Evolutionary conservation across 176 grass and related monocot genomes (phyloP), one percentile per base, ranked within the genome.

Genomic region (Olyra latifolia): DNA sequence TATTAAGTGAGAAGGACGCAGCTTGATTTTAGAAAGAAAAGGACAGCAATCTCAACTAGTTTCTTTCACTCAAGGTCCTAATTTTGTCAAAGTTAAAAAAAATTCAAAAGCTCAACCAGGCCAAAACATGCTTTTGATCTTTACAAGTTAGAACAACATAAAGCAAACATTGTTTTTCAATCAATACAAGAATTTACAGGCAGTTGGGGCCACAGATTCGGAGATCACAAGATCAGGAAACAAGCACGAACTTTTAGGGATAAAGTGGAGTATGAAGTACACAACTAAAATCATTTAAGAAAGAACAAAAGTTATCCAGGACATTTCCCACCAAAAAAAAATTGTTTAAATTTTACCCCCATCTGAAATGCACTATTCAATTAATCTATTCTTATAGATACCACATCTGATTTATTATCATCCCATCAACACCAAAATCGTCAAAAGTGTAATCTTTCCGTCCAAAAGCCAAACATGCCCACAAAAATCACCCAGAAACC

Each of bases 11-110:
- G 2, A 23, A 58, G 45, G 49, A 80, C 38, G 14, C 59, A 86
- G 23, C 46, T 35, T 24, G 27, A 72, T 35, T 79, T 35, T 73
- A 73, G 11, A 71, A 76, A 80, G 40, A 70, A 87, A 87, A 53
- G 46, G 61, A 29, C 12, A 29, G 20, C 9, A 11, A 68, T 10
- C 16, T 47, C 1, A 24, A 80, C 19, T 47, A 64, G 3, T 15
- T 64, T 41, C 75, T 71, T 66, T 20, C 74, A 47, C 7, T 27
- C 13, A 63, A 48, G 76, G 69, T 25, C 17, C 2, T 41, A 28
- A 70, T 30, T 78, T 63, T 43, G 35, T 54, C 22, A 83, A n/a
- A 41, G 20, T 72, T 20, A 5, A 46, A 6, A 30, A 56, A 76
- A 80, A 83, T 45, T 77, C 15, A 64, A 76, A 27, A 71, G 20